Conservation (phyloP, 345 rosid species). For the Linum tenue region DNA sequence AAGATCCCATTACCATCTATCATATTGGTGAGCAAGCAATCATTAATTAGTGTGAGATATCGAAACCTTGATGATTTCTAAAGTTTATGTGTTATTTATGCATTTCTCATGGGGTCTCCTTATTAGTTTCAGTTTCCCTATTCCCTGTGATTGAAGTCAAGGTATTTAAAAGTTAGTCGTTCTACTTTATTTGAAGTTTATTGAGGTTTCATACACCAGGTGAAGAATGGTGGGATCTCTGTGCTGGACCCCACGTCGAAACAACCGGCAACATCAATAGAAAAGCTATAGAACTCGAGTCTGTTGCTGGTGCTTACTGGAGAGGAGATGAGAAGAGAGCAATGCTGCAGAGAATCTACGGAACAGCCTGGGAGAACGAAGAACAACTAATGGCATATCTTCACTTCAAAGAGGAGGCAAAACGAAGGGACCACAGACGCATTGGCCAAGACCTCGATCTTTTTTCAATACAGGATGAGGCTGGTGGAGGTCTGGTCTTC, state of each 20-base stretch:
- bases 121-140: not conserved
- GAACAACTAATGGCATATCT: slow-evolving; percentile 72
- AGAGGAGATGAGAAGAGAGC: slow-evolving; percentile 91
- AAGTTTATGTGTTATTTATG: not conserved
- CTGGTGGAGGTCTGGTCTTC: slow-evolving; percentile 97
- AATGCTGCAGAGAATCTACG: slow-evolving; percentile 96
- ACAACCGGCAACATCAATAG: slow-evolving; percentile 68
- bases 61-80: not conserved
- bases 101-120: not conserved
- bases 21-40: slow-evolving; percentile 52
- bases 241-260: slow-evolving; percentile 96
- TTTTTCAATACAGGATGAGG: slow-evolving; percentile 95
- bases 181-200: not conserved
- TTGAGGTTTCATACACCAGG: slow-evolving; percentile 29
- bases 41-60: not conserved
- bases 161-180: not conserved
- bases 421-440: slow-evolving; percentile 84
- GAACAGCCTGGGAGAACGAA: slow-evolving; percentile 97
- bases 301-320: slow-evolving; percentile 99
- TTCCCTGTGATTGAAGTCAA: not conserved
- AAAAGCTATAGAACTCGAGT: slow-evolving; percentile 83
- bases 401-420: slow-evolving; percentile 94
- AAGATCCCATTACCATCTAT: slow-evolving; percentile 76
- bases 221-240: slow-evolving; percentile 99
- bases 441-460: slow-evolving; percentile 95